These are phyloP conservation scores for Cladosporium sp. DNA, from an alignment of 2,329 filamentous ascomycete species.

Conservation along the genomic window DNA sequence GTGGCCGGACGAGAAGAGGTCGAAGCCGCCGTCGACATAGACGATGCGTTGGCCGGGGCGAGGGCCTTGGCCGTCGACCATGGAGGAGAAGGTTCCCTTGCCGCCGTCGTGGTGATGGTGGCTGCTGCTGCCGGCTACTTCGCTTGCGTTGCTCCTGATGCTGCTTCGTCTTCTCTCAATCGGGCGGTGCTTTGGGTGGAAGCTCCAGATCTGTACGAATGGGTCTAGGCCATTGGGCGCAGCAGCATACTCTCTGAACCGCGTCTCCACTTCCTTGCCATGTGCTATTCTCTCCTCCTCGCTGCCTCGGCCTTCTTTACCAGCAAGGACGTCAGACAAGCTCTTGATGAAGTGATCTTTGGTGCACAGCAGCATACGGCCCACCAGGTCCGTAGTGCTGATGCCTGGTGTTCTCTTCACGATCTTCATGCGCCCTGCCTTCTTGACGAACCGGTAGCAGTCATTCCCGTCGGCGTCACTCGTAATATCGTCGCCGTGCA, in stretches of 20 bases:
- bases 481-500: conserved; percentile 95
- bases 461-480: conserved; percentile 90
- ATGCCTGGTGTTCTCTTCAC: conserved; percentile 95
- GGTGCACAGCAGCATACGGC: conserved; percentile 95
- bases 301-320: conserved; percentile 65
- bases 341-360: conserved; percentile 79
- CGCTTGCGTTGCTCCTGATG: neutral
- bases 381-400: conserved; percentile 95
- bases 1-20: conserved; percentile 92
- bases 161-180: conserved; percentile 11
- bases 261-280: conserved; percentile 64
- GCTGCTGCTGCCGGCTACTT: conserved; percentile 38
- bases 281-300: conserved; percentile 58
- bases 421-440: conserved; percentile 87
- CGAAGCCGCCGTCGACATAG: conserved; percentile 95
- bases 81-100: conserved; percentile 57
- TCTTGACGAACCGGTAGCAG: conserved; percentile 97
- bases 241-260: conserved; percentile 80
- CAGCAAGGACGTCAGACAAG: conserved; percentile 61
- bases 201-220: conserved; percentile 80
- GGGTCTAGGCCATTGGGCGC: conserved; percentile 74
- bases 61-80: conserved; percentile 67
- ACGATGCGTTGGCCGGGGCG: conserved; percentile 75
- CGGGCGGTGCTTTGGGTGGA: conserved; percentile 38
- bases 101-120: conserved; percentile 33